Percentiles rank a stretch among this genome's conserved stretches.
These are phyloP conservation scores for Chaetothyriales sp. DNA, from an alignment of 2,329 filamentous ascomycete species.

Conservation along the genomic window DNA sequence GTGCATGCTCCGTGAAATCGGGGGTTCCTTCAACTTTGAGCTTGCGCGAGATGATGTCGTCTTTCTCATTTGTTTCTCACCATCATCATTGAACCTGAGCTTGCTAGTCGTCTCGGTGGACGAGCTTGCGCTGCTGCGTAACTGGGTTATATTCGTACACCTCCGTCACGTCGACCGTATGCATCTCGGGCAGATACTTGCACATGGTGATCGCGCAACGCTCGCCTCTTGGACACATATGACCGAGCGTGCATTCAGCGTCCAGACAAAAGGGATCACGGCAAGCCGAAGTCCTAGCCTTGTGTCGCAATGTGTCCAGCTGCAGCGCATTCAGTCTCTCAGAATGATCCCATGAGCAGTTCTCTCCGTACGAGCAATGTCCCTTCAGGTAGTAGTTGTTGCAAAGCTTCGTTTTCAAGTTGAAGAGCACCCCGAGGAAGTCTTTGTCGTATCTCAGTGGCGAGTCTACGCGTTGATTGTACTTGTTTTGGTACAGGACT, in stretches of 20 bases:
- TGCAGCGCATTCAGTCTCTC: conserved; percentile 7
- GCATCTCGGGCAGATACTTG: conserved; percentile 14
- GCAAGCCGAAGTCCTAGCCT: conserved; percentile 13
- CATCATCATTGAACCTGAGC: too few species aligned
- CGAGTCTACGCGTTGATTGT: conserved; percentile 45
- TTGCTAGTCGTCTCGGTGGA: conserved; percentile 6
- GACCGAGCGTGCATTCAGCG: conserved; percentile 11
- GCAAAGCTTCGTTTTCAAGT: conserved; percentile 48
- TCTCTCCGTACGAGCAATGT: conserved; percentile 34
- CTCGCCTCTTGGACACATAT: conserved; percentile 10
- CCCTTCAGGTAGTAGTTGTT: conserved; percentile 46
- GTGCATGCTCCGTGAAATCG: too few species aligned
- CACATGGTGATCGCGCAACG: conserved; percentile 7
- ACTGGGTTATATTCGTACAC: conserved; percentile 9
- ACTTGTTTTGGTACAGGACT: conserved; percentile 23
- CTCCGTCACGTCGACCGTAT: conserved; percentile 10
- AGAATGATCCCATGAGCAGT: conserved; percentile 13
- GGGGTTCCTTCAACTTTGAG: too few species aligned
- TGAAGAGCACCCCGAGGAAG: conserved; percentile 30
- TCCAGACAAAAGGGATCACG: conserved; percentile 11
- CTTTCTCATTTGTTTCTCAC: too few species aligned
- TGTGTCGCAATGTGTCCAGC: conserved; percentile 13
- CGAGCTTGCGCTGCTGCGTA: conserved; percentile 6
- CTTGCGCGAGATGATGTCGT: background rate
- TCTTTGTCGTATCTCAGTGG: conserved; percentile 32